These are phyloP conservation scores for Starmerella bacillaris DNA, from an alignment of 805 yeast species.

Conservation along the genomic window DNA sequence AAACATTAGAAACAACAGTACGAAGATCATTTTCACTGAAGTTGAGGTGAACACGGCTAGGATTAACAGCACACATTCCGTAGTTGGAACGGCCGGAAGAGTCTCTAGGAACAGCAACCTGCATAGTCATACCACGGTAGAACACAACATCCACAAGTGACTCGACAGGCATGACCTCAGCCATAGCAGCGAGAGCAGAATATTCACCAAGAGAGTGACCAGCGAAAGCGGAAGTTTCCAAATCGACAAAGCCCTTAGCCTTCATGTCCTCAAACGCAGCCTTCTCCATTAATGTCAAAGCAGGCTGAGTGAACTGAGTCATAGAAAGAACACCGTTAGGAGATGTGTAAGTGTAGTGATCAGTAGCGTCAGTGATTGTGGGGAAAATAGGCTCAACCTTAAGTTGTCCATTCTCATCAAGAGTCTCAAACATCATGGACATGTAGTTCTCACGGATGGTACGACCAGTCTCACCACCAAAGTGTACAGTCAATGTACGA, in stretches of 20 bases:
- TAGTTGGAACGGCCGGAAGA: constrained; percentile 87
- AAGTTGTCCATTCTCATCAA: constrained; percentile 64
- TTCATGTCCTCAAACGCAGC: constrained; percentile 97
- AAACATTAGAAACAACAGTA: constrained; percentile 80
- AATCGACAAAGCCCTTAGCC: constrained; percentile 82
- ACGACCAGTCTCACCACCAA: constrained; percentile 96
- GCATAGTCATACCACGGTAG: constrained; percentile 99
- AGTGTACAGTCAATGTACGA: constrained; percentile 82
- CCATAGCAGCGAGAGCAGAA: constrained; percentile 90
- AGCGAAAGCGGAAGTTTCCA: constrained; percentile 76
- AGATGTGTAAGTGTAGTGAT: constrained; percentile 73
- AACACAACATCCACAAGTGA: constrained; percentile 92
- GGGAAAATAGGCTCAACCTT: constrained; percentile 91
- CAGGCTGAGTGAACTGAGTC: constrained; percentile 98
- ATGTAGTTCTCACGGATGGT: constrained; percentile 84
- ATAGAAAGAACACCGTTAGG: constrained; percentile 88
- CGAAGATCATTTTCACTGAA: constrained; percentile 87
- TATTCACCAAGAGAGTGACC: constrained; percentile 99
- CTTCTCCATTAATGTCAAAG: constrained; percentile 96
- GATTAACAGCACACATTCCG: constrained; percentile 98
- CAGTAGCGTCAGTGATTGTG: constrained; percentile 62
- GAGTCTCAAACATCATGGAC: constrained; percentile 93
- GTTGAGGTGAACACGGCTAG: constrained; percentile 74
- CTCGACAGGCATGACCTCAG: constrained; percentile 97
- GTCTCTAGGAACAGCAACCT: constrained; percentile 98